phyloP scores from a whole-genome alignment of 225 moss, liverwort and hornwort genomes.

The Sphagnum contortum region DNA sequence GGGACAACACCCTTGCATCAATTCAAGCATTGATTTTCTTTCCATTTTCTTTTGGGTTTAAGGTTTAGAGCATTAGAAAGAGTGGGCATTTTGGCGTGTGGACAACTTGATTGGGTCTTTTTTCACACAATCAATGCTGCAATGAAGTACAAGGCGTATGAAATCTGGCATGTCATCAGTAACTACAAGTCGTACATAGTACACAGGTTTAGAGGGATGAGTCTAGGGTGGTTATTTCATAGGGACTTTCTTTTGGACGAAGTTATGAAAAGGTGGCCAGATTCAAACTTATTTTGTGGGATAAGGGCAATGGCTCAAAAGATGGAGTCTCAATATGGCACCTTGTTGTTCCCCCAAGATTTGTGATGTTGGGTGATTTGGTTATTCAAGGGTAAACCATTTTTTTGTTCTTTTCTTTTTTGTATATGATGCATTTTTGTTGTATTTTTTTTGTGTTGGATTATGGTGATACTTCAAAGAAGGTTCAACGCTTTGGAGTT shows the following conservation, averaged over 20 bases:
- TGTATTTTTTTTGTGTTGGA: no score
- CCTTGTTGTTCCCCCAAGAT: constrained; percentile 58
- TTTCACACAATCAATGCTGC: constrained; percentile 27
- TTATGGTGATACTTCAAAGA: no score
- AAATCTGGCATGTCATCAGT: constrained; percentile 65
- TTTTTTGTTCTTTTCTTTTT: no score
- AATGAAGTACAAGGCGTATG: constrained; percentile 37
- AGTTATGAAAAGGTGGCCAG: constrained; percentile 80
- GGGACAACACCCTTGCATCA: constrained; percentile 71
- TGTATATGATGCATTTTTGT: no score
- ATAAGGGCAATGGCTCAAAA: constrained; percentile 68
- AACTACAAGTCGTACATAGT: constrained; percentile 67
- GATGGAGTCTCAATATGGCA: constrained; percentile 84
- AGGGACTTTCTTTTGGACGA: constrained; percentile 49
- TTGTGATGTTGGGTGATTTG: constrained; percentile 78
- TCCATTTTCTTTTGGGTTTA: constrained; percentile 24
- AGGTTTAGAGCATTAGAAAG: constrained; percentile 10
- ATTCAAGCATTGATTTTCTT: constrained; percentile 76
- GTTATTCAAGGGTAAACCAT: constrained; percentile 64
- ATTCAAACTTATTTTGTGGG: constrained; percentile 91
- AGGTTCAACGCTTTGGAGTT: no score
- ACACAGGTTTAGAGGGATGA: constrained; percentile 3
- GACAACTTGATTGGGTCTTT: constrained; percentile 79
- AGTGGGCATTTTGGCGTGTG: constrained; percentile 86
- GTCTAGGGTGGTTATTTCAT: no score